Percentiles rank a stretch among this genome's conserved stretches.
Conservation (phyloP, 495 filamentous ascomycete species). For the Parathielavia hyrcaniae region DNA sequence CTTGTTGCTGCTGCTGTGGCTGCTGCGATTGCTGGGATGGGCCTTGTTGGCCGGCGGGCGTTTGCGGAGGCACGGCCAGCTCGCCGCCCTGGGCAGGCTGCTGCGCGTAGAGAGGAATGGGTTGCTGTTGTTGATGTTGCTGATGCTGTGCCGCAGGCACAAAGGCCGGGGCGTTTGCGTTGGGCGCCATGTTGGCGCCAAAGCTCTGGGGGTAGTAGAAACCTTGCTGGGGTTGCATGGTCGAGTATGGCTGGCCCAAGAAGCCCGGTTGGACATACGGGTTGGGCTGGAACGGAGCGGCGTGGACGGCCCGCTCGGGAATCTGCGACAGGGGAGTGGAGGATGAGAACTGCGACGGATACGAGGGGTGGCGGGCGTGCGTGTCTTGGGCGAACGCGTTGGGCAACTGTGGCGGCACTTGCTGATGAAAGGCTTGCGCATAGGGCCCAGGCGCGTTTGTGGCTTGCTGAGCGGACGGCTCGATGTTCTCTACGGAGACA, state of each 20-base stretch:
- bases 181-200: slow-evolving; percentile 45
- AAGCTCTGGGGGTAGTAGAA: slow-evolving; percentile 53
- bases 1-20: slow-evolving; percentile 19
- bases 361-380: slow-evolving; percentile 66
- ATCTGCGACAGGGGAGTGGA: slow-evolving; percentile 92
- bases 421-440: slow-evolving; percentile 87
- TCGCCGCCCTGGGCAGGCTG: slow-evolving; percentile 36
- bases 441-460: slow-evolving; percentile 59
- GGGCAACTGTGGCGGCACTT: slow-evolving; percentile 67
- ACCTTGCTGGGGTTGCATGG: slow-evolving; percentile 49
- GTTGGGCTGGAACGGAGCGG: slow-evolving; percentile 83
- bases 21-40: slow-evolving; percentile 18
- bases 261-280: slow-evolving; percentile 57
- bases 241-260: slow-evolving; percentile 52
- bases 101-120: slow-evolving; percentile 35
- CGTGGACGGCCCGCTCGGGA: slow-evolving; percentile 88
- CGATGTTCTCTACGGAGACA: slow-evolving; percentile 90
- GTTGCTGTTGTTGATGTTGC: slow-evolving; percentile 26
- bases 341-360: slow-evolving; percentile 64
- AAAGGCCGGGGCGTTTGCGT: slow-evolving; percentile 52
- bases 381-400: slow-evolving; percentile 52
- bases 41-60: slow-evolving; percentile 25
- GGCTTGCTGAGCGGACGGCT: slow-evolving; percentile 65
- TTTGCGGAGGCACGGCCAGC: slow-evolving; percentile 13
- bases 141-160: slow-evolving; percentile 50